These are phyloP conservation scores for Mariannaea elegans DNA, from an alignment of 2,329 filamentous ascomycete species.

Conservation along the genomic window DNA sequence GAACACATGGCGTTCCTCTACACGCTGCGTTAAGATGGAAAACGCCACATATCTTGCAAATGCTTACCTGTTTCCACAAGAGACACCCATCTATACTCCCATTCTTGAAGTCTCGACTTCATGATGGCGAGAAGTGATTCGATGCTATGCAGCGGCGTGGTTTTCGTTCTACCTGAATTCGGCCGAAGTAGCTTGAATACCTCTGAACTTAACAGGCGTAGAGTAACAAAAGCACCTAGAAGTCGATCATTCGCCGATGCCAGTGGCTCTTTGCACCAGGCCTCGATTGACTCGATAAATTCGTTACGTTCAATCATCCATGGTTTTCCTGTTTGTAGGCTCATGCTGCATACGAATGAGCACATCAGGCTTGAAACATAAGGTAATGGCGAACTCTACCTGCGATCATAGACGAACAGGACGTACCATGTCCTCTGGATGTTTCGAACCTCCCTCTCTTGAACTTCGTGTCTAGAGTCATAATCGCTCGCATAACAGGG, in stretches of 20 bases:
- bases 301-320: conserved; percentile 52
- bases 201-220: conserved; percentile 49
- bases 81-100: no score
- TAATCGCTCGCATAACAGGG: conserved; percentile 8
- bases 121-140: no score
- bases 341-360: no score
- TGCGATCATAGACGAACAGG: conserved; percentile 51
- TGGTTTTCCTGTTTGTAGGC: conserved; percentile 51
- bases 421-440: conserved; percentile 50
- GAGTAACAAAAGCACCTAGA: conserved; percentile 47
- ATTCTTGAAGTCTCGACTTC: no score
- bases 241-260: conserved; percentile 46
- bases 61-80: no score
- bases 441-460: conserved; percentile 43
- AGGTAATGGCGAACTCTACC: conserved; percentile 33
- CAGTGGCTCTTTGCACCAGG: conserved; percentile 45
- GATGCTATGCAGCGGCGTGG: conserved; percentile 28
- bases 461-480: conserved; percentile 13
- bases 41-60: no score
- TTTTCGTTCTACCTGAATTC: neutral
- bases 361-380: no score
- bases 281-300: conserved; percentile 47
- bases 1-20: conserved; percentile 49
- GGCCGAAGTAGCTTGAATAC: conserved; percentile 33
- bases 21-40: no score